Percentiles rank a stretch among this genome's conserved stretches.
These are phyloP conservation scores for Nematocida major DNA, from an alignment of 371 early-diverging fungal species.

Conservation along the genomic window DNA sequence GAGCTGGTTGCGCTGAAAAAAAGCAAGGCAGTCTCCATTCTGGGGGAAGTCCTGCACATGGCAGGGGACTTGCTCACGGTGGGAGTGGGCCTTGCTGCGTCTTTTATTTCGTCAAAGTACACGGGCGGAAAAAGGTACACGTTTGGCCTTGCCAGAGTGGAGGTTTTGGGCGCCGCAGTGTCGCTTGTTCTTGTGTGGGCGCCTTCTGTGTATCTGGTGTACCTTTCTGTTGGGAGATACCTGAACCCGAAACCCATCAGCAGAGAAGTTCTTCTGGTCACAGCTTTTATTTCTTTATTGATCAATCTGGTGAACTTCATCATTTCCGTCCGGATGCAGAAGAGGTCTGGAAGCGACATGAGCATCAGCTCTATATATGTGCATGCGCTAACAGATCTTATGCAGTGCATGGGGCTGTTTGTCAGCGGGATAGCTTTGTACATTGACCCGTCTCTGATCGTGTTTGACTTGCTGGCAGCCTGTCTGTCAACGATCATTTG, in stretches of 20 bases:
- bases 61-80: slow-evolving; percentile 1
- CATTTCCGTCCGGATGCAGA: slow-evolving; percentile 15
- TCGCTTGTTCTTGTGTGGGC: slow-evolving; percentile 20
- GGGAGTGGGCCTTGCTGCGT: neutral
- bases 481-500: neutral
- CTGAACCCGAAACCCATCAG: neutral
- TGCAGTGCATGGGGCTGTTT: slow-evolving; percentile 24
- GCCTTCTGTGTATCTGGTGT: slow-evolving; percentile 18
- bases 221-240: slow-evolving; percentile 1
- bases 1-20: slow-evolving; percentile 34
- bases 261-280: neutral
- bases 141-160: slow-evolving; percentile 35
- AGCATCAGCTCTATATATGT: slow-evolving; percentile 24
- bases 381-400: slow-evolving; percentile 38
- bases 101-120: neutral
- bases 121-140: slow-evolving; percentile 19
- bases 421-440: slow-evolving; percentile 1
- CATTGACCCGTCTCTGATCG: neutral
- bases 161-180: slow-evolving; percentile 2
- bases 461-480: slow-evolving; percentile 29
- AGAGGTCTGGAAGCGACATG: neutral
- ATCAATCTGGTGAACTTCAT: slow-evolving; percentile 35
- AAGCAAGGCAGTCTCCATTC: slow-evolving; percentile 27
- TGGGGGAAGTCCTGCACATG: slow-evolving; percentile 45
- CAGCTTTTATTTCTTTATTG: neutral